Conservation (phyloP, 768 basidiomycete genomes). For the Filobasidium wieringae region DNA sequence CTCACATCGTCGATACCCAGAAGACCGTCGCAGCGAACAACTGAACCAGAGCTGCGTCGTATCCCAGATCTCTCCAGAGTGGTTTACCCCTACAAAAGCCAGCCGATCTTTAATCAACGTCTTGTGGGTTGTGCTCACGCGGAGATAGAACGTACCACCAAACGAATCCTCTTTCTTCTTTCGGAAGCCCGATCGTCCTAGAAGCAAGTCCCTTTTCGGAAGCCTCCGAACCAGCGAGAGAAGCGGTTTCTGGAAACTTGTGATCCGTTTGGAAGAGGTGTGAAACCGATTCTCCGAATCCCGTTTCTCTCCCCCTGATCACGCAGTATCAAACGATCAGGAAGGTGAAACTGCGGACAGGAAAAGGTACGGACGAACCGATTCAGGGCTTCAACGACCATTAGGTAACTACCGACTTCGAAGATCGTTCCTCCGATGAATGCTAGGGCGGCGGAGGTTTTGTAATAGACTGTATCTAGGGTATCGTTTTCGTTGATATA, state of each 20-base stretch:
- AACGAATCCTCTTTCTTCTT: constrained; percentile 13
- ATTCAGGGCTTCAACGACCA: constrained; percentile 46
- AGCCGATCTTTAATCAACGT: background rate
- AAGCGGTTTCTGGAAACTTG: background rate
- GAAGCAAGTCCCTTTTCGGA: background rate
- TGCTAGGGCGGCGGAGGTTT: constrained; percentile 45
- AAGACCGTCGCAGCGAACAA: constrained; percentile 51
- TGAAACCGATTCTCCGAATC: constrained; percentile 21
- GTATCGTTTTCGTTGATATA: constrained; percentile 17
- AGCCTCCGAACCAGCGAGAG: background rate
- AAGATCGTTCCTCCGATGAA: constrained; percentile 55
- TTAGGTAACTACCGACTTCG: constrained; percentile 48
- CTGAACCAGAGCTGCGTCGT: constrained; percentile 45
- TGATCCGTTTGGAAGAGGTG: constrained; percentile 1
- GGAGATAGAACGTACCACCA: constrained; percentile 20
- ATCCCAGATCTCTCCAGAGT: constrained; percentile 30
- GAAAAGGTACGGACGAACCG: constrained; percentile 17
- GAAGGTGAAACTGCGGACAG: too few relatives aligned
- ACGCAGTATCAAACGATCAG: background rate
- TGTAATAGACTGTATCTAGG: constrained; percentile 32
- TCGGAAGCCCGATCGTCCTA: background rate
- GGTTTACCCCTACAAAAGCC: constrained; percentile 19
- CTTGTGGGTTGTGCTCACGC: background rate
- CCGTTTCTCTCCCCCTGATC: constrained; percentile 19
- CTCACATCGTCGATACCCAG: constrained; percentile 46